Evolutionary conservation across 2,329 filamentous ascomycete species (phyloP), one percentile per base, ranked within the genome.

Genomic region (Clonostachys chloroleuca): DNA sequence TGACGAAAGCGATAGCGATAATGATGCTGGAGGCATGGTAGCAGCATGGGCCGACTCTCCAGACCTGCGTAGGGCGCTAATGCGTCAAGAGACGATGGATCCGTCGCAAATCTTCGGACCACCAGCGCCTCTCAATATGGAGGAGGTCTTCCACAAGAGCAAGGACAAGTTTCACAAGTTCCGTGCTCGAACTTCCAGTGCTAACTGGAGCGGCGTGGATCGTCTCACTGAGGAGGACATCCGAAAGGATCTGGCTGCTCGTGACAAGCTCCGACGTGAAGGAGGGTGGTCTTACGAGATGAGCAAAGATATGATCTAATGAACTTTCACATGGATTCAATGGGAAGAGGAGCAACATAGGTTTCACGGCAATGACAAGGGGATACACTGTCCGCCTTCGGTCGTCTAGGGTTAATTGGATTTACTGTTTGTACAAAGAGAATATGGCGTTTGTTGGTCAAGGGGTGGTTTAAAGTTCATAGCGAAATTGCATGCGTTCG

Each of bases 121-220:
- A 1, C 90, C 95, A 20, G 85, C 81, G 12, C 89, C 91, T 12
- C 75, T 99, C 54, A 89, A 90, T 59, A 94, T 99, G 86, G 95
- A 99, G 59, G 92, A 97, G 62, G 91, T 96, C 34, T 99, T 99
- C 69, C 87, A 80, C 67, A 89, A 91, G 65, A 92, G 87, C 66
- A 91, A 91, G 65, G 90, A 92, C 47, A 75, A 87, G 53, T 83
- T 88, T 65, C 88, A 89, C 73, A 89, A 90, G 61, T 97, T 96
- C 76, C 83, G 95, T 16, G 85, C 89, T 45, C 81, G 94, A 47
- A 96, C 92, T 6, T 95, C 89, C 56, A 96, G 90, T 67, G 95
- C 95, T 35, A 95, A 96, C 69, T 99, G 94, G 94, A 86, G 81
- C 59, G 80, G 89, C 47, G 75, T 86, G 4, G 95, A 99, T 56